Conservation (phyloP, 2,329 filamentous ascomycete species). For the Hirsutella rhossiliensis region DNA sequence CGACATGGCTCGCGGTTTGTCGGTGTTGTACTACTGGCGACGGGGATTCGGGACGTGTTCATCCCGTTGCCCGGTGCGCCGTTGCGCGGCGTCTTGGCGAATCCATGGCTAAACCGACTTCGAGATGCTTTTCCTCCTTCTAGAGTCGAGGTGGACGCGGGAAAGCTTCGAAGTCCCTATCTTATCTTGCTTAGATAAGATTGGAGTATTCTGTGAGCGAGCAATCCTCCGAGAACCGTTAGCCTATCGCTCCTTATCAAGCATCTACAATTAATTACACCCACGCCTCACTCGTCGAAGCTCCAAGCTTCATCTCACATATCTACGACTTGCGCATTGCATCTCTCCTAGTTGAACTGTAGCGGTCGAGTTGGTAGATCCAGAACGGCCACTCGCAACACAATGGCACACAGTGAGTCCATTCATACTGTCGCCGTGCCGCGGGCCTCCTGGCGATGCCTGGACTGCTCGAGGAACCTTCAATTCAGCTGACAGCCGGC, state of each 20-base stretch:
- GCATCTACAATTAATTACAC: too few relatives aligned
- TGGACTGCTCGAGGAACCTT: too few relatives aligned
- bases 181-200: too few relatives aligned
- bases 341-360: not conserved
- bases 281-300: too few relatives aligned
- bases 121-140: too few relatives aligned
- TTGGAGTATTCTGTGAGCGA: too few relatives aligned
- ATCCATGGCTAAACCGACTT: too few relatives aligned
- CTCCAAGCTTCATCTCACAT: too few relatives aligned
- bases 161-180: too few relatives aligned
- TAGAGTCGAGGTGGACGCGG: too few relatives aligned
- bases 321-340: not conserved
- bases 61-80: not conserved
- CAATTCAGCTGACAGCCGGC: not conserved
- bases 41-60: not conserved
- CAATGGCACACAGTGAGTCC: conserved; percentile 40
- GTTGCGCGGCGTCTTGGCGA: not conserved
- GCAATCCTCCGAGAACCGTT: too few relatives aligned
- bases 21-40: not conserved
- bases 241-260: too few relatives aligned
- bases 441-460: not conserved
- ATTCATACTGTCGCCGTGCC: not conserved
- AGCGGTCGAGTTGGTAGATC: not conserved
- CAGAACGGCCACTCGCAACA: not conserved
- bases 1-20: conserved; percentile 5